Percentiles rank a stretch among this genome's conserved stretches.
Evolutionary conservation across 2,329 filamentous ascomycete genomes (phyloP).

Genomic region (Paraphaeosphaeria sporulosa): DNA sequence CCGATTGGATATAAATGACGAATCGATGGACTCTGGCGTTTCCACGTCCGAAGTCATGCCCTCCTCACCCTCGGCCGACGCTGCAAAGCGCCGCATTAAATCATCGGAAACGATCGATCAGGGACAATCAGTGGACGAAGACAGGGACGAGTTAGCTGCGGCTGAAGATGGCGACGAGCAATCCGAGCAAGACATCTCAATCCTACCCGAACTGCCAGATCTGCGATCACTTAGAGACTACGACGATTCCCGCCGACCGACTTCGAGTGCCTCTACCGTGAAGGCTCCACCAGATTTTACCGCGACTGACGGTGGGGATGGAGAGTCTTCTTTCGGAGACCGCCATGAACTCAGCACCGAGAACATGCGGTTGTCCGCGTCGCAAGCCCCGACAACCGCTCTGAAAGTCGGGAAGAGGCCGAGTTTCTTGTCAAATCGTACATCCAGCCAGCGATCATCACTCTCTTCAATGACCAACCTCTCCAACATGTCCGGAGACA

Average conservation of each 20-base stretch:
- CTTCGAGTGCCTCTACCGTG: slow-evolving; percentile 50
- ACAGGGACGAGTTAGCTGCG: slow-evolving; percentile 15
- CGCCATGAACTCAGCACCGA: slow-evolving; percentile 43
- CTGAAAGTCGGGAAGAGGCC: slow-evolving; percentile 55
- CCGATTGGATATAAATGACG: slow-evolving; percentile 33
- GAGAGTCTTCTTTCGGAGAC: slow-evolving; percentile 36
- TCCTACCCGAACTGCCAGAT: slow-evolving; percentile 3
- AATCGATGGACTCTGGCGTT: slow-evolving; percentile 35
- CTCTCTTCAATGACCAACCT: slow-evolving; percentile 62
- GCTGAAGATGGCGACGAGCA: slow-evolving; percentile 18
- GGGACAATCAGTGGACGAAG: slow-evolving; percentile 13
- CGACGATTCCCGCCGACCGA: slow-evolving; percentile 39
- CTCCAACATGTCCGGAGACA: slow-evolving; percentile 65
- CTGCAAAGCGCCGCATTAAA: slow-evolving; percentile 44
- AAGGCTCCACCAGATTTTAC: slow-evolving; percentile 45
- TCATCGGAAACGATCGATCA: slow-evolving; percentile 14
- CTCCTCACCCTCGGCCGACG: slow-evolving; percentile 55
- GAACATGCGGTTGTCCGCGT: slow-evolving; percentile 29
- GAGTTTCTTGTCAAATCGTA: slow-evolving; percentile 63
- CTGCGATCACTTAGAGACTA: slow-evolving; percentile 11
- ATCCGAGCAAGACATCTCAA: background rate
- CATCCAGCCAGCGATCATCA: slow-evolving; percentile 66
- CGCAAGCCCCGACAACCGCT: slow-evolving; percentile 30
- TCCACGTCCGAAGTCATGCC: slow-evolving; percentile 45
- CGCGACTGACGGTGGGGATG: slow-evolving; percentile 28